Evolutionary conservation across 768 basidiomycete species (phyloP).

Genomic region (Tylopilus subfusipes): DNA sequence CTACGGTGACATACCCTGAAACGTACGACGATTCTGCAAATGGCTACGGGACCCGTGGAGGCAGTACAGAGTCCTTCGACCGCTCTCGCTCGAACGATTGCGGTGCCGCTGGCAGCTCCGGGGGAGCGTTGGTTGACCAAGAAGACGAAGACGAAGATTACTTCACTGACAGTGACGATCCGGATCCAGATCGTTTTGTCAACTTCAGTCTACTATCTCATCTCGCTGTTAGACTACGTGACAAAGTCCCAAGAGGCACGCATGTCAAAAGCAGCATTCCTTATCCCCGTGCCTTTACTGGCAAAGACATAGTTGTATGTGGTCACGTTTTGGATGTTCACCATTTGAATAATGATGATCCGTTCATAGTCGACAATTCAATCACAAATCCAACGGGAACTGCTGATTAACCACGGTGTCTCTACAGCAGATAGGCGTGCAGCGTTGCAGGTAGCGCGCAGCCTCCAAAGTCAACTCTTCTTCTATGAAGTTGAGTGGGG

Average conservation of each 20-base stretch:
- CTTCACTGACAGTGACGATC: constrained; percentile 52
- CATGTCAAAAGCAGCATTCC: constrained; percentile 94
- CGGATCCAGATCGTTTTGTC: constrained; percentile 73
- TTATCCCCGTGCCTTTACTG: constrained; percentile 88
- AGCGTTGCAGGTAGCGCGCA: constrained; percentile 84
- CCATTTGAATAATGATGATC: constrained; percentile 2
- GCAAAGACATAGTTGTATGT: constrained; percentile 89
- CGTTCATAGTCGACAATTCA: constrained; percentile 76
- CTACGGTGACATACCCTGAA: constrained; percentile 19
- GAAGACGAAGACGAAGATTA: constrained; percentile 30
- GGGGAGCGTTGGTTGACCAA: constrained; percentile 19
- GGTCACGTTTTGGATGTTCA: neutral
- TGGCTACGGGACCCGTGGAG: constrained; percentile 14
- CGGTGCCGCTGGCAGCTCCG: constrained; percentile 13
- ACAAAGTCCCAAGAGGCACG: constrained; percentile 81
- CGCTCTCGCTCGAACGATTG: constrained; percentile 21
- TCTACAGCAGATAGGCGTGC: constrained; percentile 76
- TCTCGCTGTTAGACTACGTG: constrained; percentile 82
- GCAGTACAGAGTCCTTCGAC: constrained; percentile 28
- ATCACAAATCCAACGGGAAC: constrained; percentile 78
- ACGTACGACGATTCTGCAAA: constrained; percentile 17
- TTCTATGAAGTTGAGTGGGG: constrained; percentile 98
- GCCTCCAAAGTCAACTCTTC: constrained; percentile 88
- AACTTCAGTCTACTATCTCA: constrained; percentile 86
- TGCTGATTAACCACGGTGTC: constrained; percentile 70